A percentile compares a stretch with the other conserved stretches of the same genome.
Evolutionary conservation across 73 alveolate genomes (phyloP).

Genomic region (Breviolum minutum): DNA sequence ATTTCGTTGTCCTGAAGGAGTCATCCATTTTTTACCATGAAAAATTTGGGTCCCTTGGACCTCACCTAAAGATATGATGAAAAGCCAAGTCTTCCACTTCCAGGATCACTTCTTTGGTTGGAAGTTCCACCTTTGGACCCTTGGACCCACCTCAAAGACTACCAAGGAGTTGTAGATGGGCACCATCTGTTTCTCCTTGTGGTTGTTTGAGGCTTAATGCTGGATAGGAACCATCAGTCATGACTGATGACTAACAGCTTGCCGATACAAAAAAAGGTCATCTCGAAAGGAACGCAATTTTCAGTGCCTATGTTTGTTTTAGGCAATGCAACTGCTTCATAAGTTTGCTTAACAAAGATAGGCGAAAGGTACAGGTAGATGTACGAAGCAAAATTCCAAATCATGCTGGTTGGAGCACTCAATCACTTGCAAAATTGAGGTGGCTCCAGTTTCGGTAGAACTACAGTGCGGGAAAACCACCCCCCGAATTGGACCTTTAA

Average conservation of each 20-base stretch:
- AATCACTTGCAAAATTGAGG: too few species aligned
- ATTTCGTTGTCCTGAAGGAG: background rate
- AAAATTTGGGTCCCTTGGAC: background rate
- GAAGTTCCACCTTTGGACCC: background rate
- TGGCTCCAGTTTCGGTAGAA: too few species aligned
- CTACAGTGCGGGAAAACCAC: too few species aligned
- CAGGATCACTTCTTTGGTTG: background rate
- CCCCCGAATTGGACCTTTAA: too few species aligned
- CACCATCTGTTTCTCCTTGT: conserved; percentile 11
- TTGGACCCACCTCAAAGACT: conserved; percentile 59
- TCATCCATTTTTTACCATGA: background rate
- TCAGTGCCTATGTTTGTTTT: background rate
- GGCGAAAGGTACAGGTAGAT: too few species aligned
- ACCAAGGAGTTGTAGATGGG: conserved; percentile 87
- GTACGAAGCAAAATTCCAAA: too few species aligned
- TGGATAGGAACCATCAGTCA: too few species aligned
- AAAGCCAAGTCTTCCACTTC: background rate
- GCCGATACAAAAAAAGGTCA: too few species aligned
- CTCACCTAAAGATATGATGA: background rate
- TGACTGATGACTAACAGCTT: too few species aligned
- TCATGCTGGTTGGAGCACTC: too few species aligned
- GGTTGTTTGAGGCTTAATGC: background rate
- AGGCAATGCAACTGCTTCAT: background rate
- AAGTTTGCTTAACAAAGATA: too few species aligned
- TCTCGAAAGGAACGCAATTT: background rate